Evolutionary conservation across 1,284 basidiomycete species (phyloP).

Genomic region (Volvariella volvacea): DNA sequence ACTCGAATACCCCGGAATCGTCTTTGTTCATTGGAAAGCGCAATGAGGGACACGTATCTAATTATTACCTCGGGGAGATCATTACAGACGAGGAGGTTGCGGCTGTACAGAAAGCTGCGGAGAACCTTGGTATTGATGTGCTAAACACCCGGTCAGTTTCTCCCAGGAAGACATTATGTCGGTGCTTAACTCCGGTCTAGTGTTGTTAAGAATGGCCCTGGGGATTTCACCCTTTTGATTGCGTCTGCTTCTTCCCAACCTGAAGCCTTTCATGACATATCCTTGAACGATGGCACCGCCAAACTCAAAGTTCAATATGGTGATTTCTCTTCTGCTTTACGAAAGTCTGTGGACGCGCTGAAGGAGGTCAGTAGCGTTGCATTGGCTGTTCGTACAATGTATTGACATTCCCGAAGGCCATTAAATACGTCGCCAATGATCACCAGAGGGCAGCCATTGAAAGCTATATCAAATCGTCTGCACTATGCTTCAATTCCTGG

Average conservation of each 20-base stretch:
- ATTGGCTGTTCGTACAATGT: neutral
- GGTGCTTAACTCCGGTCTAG: slow-evolving; percentile 26
- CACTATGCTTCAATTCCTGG: slow-evolving; percentile 1
- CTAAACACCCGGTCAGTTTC: slow-evolving; percentile 70
- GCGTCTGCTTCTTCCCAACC: slow-evolving; percentile 53
- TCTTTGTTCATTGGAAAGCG: slow-evolving; percentile 75
- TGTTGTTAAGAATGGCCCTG: slow-evolving; percentile 56
- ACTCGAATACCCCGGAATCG: slow-evolving; percentile 53
- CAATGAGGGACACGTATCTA: slow-evolving; percentile 66
- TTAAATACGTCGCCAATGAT: slow-evolving; percentile 66
- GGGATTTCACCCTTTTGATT: slow-evolving; percentile 62
- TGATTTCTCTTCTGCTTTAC: slow-evolving; percentile 54
- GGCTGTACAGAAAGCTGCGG: slow-evolving; percentile 65
- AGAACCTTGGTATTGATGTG: slow-evolving; percentile 65
- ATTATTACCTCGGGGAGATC: slow-evolving; percentile 73
- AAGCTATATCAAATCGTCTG: slow-evolving; percentile 72
- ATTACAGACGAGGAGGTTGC: slow-evolving; percentile 72
- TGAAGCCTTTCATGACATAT: slow-evolving; percentile 38
- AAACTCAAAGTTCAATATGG: slow-evolving; percentile 67
- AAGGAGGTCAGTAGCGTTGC: slow-evolving; percentile 38
- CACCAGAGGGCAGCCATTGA: slow-evolving; percentile 71
- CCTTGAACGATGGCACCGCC: slow-evolving; percentile 31
- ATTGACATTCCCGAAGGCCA: slow-evolving; percentile 39
- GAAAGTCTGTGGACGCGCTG: slow-evolving; percentile 49
- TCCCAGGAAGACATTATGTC: neutral